phyloP scores from a whole-genome alignment of 2,329 filamentous ascomycete species.

The Phialophora chinensis region DNA sequence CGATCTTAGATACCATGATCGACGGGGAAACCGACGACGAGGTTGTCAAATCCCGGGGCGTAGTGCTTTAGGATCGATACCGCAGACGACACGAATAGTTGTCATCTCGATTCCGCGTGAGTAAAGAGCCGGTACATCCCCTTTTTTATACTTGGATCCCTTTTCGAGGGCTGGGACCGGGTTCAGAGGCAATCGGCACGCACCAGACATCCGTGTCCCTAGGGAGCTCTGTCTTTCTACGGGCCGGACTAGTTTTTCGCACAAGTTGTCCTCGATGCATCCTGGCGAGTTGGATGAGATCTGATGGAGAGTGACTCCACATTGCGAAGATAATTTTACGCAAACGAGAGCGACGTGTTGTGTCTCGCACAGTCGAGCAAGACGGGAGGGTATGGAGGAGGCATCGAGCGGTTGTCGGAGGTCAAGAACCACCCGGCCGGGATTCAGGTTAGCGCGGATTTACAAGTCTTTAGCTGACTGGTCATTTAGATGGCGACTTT shows the following conservation, averaged over 20 bases:
- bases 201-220: neutral
- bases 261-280: neutral
- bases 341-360: neutral
- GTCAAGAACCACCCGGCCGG: neutral
- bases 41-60: neutral
- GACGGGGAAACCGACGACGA: neutral
- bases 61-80: neutral
- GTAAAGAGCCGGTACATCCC: neutral
- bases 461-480: no score
- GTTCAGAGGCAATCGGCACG: neutral
- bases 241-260: neutral
- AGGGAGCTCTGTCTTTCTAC: neutral
- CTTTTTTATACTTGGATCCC: neutral
- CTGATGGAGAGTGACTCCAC: neutral
- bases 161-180: neutral
- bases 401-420: neutral
- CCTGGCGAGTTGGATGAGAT: neutral
- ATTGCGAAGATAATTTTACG: neutral
- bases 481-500: no score
- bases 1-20: neutral
- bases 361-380: neutral
- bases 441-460: neutral
- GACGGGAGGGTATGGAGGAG: neutral
- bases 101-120: neutral
- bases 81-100: neutral